These are phyloP conservation scores for Guillardia theta DNA, from an alignment of 78 protist species.

Conservation along the genomic window DNA sequence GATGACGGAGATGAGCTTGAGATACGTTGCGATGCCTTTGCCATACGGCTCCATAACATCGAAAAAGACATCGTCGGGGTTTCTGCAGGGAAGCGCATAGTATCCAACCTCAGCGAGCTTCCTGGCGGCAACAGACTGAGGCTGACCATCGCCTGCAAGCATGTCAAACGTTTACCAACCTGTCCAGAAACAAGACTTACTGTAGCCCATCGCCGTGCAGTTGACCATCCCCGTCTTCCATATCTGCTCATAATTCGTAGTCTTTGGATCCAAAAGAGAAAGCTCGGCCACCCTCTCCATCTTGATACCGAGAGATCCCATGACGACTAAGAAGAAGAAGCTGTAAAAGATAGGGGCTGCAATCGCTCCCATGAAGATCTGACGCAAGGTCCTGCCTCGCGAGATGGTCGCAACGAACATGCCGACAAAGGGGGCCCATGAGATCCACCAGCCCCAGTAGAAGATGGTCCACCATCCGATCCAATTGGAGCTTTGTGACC, in stretches of 20 bases:
- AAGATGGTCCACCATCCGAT: constrained; percentile 15
- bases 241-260: too few species aligned
- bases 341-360: neutral
- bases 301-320: neutral
- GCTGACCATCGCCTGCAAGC: neutral
- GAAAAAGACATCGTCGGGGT: neutral
- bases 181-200: too few species aligned
- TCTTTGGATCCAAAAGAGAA: too few species aligned
- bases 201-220: too few species aligned
- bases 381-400: neutral
- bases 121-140: neutral
- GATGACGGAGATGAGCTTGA: neutral
- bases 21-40: neutral
- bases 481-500: neutral
- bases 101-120: neutral
- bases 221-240: too few species aligned
- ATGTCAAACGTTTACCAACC: neutral
- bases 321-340: neutral
- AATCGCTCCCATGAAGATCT: neutral
- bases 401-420: neutral
- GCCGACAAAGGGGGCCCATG: neutral
- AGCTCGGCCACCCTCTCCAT: neutral
- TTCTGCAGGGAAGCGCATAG: neutral
- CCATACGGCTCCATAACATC: constrained; percentile 2
- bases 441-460: constrained; percentile 22